A percentile compares a stretch with the other conserved stretches of the same genome.
phyloP scores from a whole-genome alignment of 2,329 filamentous ascomycete genomes.

The Pestalotiopsis sp. region DNA sequence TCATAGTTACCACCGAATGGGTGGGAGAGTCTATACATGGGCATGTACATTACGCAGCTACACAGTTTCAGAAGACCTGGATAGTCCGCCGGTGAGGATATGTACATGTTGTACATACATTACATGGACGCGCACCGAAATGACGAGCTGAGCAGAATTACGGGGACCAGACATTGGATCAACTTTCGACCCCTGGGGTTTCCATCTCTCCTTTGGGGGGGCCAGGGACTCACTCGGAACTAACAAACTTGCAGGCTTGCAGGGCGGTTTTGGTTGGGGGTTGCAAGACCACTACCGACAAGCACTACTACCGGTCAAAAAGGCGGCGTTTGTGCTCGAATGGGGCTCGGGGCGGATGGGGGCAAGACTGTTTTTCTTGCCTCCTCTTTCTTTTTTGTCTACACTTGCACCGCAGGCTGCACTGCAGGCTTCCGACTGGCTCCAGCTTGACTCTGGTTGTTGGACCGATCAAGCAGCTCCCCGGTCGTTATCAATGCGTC shows the following conservation, averaged over 20 bases:
- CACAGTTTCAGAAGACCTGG: neutral
- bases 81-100: neutral
- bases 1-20: neutral
- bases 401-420: neutral
- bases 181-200: neutral
- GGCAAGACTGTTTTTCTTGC: conserved; percentile 8
- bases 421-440: neutral
- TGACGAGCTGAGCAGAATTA: neutral
- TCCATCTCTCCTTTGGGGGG: neutral
- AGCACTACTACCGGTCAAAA: neutral
- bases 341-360: neutral
- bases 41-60: neutral
- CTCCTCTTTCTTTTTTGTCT: neutral
- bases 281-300: neutral
- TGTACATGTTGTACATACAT: neutral
- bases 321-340: neutral
- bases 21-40: neutral
- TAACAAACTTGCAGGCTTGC: neutral
- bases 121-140: neutral
- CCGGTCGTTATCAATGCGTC: conserved; percentile 18
- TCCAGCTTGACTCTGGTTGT: conserved; percentile 11
- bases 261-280: neutral
- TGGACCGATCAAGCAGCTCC: conserved; percentile 15
- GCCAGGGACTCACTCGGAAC: too few relatives aligned
- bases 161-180: neutral